Percentiles rank a stretch among this genome's conserved stretches.
Evolutionary conservation across 768 basidiomycete genomes (phyloP).

Genomic region (Russula olivacea): DNA sequence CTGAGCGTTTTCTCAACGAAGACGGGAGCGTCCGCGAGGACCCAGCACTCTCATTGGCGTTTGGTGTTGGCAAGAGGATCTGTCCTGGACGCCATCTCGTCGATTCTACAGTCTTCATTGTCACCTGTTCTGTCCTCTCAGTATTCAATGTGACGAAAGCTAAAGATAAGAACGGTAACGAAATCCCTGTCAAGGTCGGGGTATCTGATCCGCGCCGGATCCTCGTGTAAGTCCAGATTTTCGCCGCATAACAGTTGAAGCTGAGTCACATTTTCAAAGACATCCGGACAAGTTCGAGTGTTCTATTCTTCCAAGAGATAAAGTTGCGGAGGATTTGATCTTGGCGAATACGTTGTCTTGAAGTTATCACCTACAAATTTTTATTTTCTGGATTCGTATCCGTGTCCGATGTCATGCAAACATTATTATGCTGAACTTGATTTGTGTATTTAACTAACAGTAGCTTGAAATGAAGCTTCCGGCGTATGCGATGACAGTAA

Average conservation of each 20-base stretch:
- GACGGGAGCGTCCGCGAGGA: slow-evolving; percentile 17
- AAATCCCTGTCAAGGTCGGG: slow-evolving; percentile 4
- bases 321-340: slow-evolving; percentile 11
- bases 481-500: too few species aligned
- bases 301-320: slow-evolving; percentile 13
- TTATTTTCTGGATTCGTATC: not conserved
- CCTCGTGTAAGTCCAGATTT: not conserved
- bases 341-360: not conserved
- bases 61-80: slow-evolving; percentile 19
- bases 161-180: slow-evolving; percentile 12
- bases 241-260: too few species aligned
- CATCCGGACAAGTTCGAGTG: slow-evolving; percentile 13
- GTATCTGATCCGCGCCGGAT: not conserved
- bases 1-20: slow-evolving; percentile 20
- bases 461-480: too few species aligned
- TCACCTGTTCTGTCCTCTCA: slow-evolving; percentile 10
- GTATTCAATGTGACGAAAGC: slow-evolving; percentile 20
- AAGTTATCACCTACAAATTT: not conserved
- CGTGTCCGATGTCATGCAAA: not conserved
- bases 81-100: slow-evolving; percentile 27
- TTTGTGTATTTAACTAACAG: too few species aligned
- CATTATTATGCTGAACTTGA: too few species aligned
- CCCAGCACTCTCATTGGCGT: not conserved
- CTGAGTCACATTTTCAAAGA: not conserved
- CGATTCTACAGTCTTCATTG: slow-evolving; percentile 22